These are phyloP conservation scores for Annulohypoxylon maeteangense DNA, from an alignment of 495 filamentous ascomycete species.

Conservation along the genomic window DNA sequence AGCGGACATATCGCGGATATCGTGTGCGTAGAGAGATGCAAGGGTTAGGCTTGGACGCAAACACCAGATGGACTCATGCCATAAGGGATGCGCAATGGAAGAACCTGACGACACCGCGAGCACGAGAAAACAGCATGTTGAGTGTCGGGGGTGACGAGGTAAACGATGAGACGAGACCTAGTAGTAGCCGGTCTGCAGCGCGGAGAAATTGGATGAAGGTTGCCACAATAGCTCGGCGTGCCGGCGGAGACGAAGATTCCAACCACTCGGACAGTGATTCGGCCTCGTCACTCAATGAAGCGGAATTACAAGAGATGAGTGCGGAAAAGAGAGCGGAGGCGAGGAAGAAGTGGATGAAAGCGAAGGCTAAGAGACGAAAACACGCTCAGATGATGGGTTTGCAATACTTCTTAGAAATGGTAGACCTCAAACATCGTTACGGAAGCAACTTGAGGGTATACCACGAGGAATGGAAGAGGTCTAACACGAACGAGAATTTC, in stretches of 20 bases:
- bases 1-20: slow-evolving; percentile 78
- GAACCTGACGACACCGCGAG: slow-evolving; percentile 60
- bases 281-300: slow-evolving; percentile 46
- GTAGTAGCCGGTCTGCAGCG: slow-evolving; percentile 50
- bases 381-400: slow-evolving; percentile 84
- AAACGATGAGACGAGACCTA: slow-evolving; percentile 27
- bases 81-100: slow-evolving; percentile 73
- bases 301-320: slow-evolving; percentile 49
- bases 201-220: slow-evolving; percentile 79
- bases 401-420: slow-evolving; percentile 93
- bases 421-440: slow-evolving; percentile 89
- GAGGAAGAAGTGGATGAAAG: slow-evolving; percentile 55
- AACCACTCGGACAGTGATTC: slow-evolving; percentile 46
- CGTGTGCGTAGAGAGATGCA: slow-evolving; percentile 71
- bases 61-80: slow-evolving; percentile 74
- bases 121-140: slow-evolving; percentile 45
- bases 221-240: slow-evolving; percentile 74
- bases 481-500: slow-evolving; percentile 84
- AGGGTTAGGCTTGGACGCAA: slow-evolving; percentile 72
- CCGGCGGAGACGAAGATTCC: slow-evolving; percentile 69
- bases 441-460: slow-evolving; percentile 86
- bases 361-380: slow-evolving; percentile 59
- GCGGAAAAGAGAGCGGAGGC: slow-evolving; percentile 51
- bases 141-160: slow-evolving; percentile 14
- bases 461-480: slow-evolving; percentile 83